A percentile compares a stretch with the other conserved stretches of the same genome.
Evolutionary conservation across 768 basidiomycete species (phyloP).

Genomic region (Boletus reticuloceps): DNA sequence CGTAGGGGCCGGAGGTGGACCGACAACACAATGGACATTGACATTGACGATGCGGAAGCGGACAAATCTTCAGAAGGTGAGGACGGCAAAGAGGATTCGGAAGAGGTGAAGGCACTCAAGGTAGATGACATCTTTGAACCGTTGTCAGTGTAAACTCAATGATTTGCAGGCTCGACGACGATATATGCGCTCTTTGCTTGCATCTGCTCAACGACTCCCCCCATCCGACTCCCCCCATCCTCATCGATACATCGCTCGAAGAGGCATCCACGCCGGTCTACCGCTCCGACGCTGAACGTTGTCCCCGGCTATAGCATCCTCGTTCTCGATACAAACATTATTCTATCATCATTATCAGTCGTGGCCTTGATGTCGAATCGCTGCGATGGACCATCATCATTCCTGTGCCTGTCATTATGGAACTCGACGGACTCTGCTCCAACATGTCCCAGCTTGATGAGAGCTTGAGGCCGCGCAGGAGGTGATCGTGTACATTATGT

Average conservation of each 20-base stretch:
- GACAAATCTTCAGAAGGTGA: constrained; percentile 46
- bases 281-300: constrained; percentile 47
- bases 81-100: constrained; percentile 59
- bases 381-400: constrained; percentile 84
- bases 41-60: constrained; percentile 49
- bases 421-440: constrained; percentile 85
- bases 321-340: constrained; percentile 92
- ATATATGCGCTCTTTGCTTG: constrained; percentile 69
- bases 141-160: constrained; percentile 7
- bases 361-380: constrained; percentile 71
- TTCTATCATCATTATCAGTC: constrained; percentile 77
- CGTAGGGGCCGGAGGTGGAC: constrained; percentile 57
- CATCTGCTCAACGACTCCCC: constrained; percentile 44
- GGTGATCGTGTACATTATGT: constrained; percentile 71
- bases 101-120: constrained; percentile 79
- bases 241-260: constrained; percentile 28
- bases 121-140: constrained; percentile 37
- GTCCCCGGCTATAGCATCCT: constrained; percentile 87
- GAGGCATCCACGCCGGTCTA: constrained; percentile 27
- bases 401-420: constrained; percentile 94
- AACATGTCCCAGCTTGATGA: constrained; percentile 66
- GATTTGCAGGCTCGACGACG: constrained; percentile 62
- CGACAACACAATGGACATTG: constrained; percentile 73
- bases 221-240: constrained; percentile 21
- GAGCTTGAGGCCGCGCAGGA: too few relatives aligned